Evolutionary conservation across 306 rosid genomes (phyloP).

Genomic region (Prunus persica): Prunus_persica_NCBIv2 NC_034016.1:16917501-16918000

Average conservation of each 20-base stretch:
- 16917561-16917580: not conserved
- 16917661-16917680: not conserved
- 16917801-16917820: constrained; percentile 75
- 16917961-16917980: not conserved
- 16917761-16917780: not conserved
- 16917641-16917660: not conserved
- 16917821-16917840: constrained; percentile 73
- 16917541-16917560: not conserved
- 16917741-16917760: not conserved
- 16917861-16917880: constrained; percentile 58
- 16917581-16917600: not conserved
- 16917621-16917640: not conserved
- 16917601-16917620: not conserved
- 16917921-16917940: not conserved
- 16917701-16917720: not conserved
- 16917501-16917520: not conserved
- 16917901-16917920: constrained; percentile 41
- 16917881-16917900: constrained; percentile 58
- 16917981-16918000: not conserved
- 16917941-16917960: constrained; percentile 16
- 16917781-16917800: constrained; percentile 61
- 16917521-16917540: not conserved
- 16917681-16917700: not conserved
- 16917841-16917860: constrained; percentile 94
- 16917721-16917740: not conserved